Evolutionary conservation across 1,139 yeast genomes (phyloP).

Genomic region (Kluyveromyces marxianus): DNA sequence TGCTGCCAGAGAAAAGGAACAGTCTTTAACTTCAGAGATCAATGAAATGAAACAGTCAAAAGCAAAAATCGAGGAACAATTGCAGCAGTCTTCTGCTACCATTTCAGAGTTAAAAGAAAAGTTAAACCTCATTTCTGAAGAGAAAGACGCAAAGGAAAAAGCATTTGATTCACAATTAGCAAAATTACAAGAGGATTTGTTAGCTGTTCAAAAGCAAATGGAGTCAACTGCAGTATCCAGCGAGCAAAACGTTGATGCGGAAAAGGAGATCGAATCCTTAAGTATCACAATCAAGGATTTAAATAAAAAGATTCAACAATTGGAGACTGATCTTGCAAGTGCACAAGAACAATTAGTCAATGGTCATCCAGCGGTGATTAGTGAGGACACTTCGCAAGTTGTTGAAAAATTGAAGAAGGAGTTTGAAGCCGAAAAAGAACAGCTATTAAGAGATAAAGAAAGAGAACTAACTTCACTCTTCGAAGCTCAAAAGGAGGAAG

Average conservation of each 20-base stretch:
- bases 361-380: neutral
- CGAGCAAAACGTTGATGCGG: conserved; percentile 4
- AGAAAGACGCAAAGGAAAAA: neutral
- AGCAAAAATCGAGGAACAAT: conserved; percentile 10
- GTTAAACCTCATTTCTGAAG: neutral
- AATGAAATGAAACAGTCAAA: conserved; percentile 12
- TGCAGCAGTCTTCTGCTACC: conserved; percentile 11
- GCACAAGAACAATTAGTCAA: neutral
- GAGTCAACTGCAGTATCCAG: neutral
- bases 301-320: conserved; percentile 7
- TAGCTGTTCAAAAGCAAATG: conserved; percentile 12
- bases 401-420: conserved; percentile 15
- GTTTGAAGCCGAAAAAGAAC: conserved; percentile 22
- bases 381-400: conserved; percentile 1
- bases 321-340: conserved; percentile 3
- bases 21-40: conserved; percentile 16
- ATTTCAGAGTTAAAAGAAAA: conserved; percentile 5
- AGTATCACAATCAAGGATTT: conserved; percentile 12
- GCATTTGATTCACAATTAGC: neutral
- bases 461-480: conserved; percentile 11
- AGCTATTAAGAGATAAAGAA: conserved; percentile 14
- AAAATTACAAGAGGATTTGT: conserved; percentile 11
- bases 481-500: conserved; percentile 7
- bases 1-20: conserved; percentile 29
- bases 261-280: conserved; percentile 13